These are phyloP conservation scores for Alternaria gaisen DNA, from an alignment of 2,329 filamentous ascomycete genomes.

Conservation along the genomic window DNA sequence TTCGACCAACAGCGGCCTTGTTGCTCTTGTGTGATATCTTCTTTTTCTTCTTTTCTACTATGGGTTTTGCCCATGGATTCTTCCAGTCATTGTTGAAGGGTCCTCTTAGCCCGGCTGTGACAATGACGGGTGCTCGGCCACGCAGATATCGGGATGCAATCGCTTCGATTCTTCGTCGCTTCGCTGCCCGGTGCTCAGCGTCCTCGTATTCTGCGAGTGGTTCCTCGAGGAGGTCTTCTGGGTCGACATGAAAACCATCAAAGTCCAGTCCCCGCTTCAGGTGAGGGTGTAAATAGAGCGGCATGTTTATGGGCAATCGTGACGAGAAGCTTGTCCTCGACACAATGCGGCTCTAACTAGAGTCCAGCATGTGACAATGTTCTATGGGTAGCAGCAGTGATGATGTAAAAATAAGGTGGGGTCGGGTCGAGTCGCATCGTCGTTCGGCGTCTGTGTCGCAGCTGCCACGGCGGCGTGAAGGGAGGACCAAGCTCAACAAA, in stretches of 20 bases:
- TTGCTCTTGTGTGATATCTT: not conserved
- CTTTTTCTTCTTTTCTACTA: not conserved
- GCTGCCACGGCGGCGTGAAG: slow-evolving; percentile 8
- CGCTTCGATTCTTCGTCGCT: slow-evolving; percentile 65
- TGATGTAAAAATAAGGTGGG: slow-evolving; percentile 15
- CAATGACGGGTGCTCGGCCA: slow-evolving; percentile 64
- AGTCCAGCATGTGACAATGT: not conserved
- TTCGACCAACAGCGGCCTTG: not conserved
- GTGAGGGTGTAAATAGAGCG: slow-evolving; percentile 31
- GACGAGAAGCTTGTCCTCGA: not conserved
- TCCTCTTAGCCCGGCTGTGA: slow-evolving; percentile 69
- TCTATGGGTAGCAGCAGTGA: not conserved
- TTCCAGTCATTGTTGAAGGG: slow-evolving; percentile 62
- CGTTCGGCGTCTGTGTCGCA: slow-evolving; percentile 7
- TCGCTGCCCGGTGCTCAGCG: slow-evolving; percentile 62
- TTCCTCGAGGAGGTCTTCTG: slow-evolving; percentile 59
- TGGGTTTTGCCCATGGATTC: slow-evolving; percentile 46
- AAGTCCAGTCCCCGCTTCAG: slow-evolving; percentile 38
- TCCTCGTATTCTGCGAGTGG: slow-evolving; percentile 62
- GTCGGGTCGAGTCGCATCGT: slow-evolving; percentile 18
- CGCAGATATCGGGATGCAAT: slow-evolving; percentile 67
- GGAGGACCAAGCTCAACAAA: not conserved
- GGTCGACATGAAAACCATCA: slow-evolving; percentile 28
- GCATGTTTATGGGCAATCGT: slow-evolving; percentile 21
- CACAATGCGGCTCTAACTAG: not conserved